phyloP scores from a whole-genome alignment of 2,329 filamentous ascomycete species.

The Botrytis elliptica region DNA sequence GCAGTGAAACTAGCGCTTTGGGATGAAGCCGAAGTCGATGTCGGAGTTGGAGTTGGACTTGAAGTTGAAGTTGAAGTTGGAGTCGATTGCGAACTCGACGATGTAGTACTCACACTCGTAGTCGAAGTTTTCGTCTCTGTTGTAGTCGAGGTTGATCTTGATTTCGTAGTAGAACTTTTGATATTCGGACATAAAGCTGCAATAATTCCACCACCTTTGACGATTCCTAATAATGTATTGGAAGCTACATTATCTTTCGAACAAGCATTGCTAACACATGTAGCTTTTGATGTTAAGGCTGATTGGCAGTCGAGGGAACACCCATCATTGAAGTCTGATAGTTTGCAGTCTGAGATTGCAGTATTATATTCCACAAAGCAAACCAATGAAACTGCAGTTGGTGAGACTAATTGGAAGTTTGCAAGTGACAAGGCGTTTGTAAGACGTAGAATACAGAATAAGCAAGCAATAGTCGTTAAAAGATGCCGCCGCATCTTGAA shows the following conservation, averaged over 20 bases:
- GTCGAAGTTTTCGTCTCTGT: slow-evolving; percentile 20
- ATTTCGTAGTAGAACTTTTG: slow-evolving; percentile 21
- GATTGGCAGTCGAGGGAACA: slow-evolving; percentile 35
- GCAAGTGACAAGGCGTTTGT: slow-evolving; percentile 36
- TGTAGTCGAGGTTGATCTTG: slow-evolving; percentile 8
- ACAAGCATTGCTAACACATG: slow-evolving; percentile 30
- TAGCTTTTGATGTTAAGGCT: slow-evolving; percentile 26
- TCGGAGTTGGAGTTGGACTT: neutral
- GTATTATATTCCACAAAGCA: slow-evolving; percentile 35
- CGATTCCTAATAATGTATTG: slow-evolving; percentile 36
- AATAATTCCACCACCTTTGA: slow-evolving; percentile 36
- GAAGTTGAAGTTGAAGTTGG: neutral
- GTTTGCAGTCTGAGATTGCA: slow-evolving; percentile 32
- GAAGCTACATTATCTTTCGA: slow-evolving; percentile 26
- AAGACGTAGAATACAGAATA: slow-evolving; percentile 29
- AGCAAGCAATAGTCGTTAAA: slow-evolving; percentile 20
- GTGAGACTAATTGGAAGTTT: slow-evolving; percentile 37
- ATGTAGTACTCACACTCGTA: slow-evolving; percentile 18
- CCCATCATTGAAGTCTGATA: slow-evolving; percentile 34
- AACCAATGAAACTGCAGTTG: slow-evolving; percentile 28
- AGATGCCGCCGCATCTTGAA: slow-evolving; percentile 16
- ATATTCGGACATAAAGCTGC: slow-evolving; percentile 32
- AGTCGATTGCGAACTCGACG: neutral
- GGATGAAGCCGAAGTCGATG: neutral
- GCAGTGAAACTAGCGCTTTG: neutral